Percentiles rank a stretch among this genome's conserved stretches.
These are phyloP conservation scores for Leucoagaricus sp. DNA, from an alignment of 1,284 basidiomycete genomes.

Conservation along the genomic window DNA sequence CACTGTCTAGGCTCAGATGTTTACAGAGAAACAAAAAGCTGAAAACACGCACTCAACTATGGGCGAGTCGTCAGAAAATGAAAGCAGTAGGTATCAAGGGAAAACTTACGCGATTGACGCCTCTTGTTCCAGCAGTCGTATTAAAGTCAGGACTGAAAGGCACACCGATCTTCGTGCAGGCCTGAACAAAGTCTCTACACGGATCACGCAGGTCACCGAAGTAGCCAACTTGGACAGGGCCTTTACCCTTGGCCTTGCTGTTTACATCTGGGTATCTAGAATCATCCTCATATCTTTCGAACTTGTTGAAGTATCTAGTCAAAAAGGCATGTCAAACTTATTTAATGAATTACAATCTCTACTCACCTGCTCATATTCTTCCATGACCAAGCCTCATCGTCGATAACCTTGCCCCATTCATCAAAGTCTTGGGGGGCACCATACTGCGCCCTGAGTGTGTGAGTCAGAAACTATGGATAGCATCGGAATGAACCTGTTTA, in stretches of 20 bases:
- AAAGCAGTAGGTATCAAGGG: background rate
- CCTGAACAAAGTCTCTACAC: slow-evolving; percentile 46
- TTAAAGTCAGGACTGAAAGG: slow-evolving; percentile 54
- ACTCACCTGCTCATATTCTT: slow-evolving; percentile 49
- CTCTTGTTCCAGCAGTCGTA: slow-evolving; percentile 47
- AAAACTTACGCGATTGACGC: slow-evolving; percentile 50
- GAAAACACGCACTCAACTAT: slow-evolving; percentile 24
- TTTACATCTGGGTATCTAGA: slow-evolving; percentile 50
- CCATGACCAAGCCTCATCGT: slow-evolving; percentile 67
- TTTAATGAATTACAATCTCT: background rate
- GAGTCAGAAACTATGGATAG: too few species aligned
- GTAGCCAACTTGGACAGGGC: slow-evolving; percentile 54
- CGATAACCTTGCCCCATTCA: slow-evolving; percentile 59
- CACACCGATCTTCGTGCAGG: slow-evolving; percentile 52
- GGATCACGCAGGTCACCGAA: slow-evolving; percentile 38
- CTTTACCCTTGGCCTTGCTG: slow-evolving; percentile 45
- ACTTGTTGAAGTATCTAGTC: slow-evolving; percentile 62
- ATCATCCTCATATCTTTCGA: slow-evolving; percentile 57
- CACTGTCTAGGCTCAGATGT: slow-evolving; percentile 41
- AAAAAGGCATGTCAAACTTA: background rate
- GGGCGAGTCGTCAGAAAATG: background rate
- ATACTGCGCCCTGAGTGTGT: slow-evolving; percentile 56
- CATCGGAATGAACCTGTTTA: slow-evolving; percentile 27
- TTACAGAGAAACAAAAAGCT: background rate
- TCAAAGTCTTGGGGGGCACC: slow-evolving; percentile 71